Base-by-base conservation (phyloP, 345 rosid genomes). In the Heritiera fomes region DNA sequence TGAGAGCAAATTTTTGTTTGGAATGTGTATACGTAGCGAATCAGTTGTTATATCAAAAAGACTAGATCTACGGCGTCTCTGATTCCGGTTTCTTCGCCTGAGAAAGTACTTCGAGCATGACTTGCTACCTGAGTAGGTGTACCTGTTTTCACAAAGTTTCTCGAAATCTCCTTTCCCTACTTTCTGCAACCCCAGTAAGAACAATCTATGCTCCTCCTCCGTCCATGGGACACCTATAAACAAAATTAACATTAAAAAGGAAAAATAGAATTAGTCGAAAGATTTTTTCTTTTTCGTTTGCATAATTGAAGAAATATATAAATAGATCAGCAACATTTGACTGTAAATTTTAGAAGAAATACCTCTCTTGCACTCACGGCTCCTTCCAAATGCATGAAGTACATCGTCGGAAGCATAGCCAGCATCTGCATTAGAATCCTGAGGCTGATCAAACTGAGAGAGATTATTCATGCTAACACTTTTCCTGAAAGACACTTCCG, bases 111-210 rank as follows among this genome's bases (percentile, higher is more conserved):
- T 92, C 78, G 97, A 77, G 97, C 97, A 80, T 92, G 94, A 74
- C 97, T 92, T 8, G 97, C 97, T 23, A 92, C 97, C 70, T 92
- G 97, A 15, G 97, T 90, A 8, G 97, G 94, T 1, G 97, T 92
- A 23, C 97, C 88, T n/a, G 94, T 90, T 85, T 89, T 92, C 11
- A 90, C 94, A 74, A 86, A 90, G 84, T 92, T 92, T 71, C 94
- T 86, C 6, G 97, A 92, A 58, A 92, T 92, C 94, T 41, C 97
- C 97, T 86, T 92, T 92, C 7, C 97, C 97, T 0, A 92, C 94
- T 75, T 84, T 88, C 84, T 90, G 91, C 45, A 92, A 74, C 41
- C 97, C 97, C 17, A 88, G 55, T 80, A 92, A 75, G 75, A 92
- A 92, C 38, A 89, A 73, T 67, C 86, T 86, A 76, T 91, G 96